Conservation (phyloP, 2,329 filamentous ascomycete genomes). For the Juglanconis sp. region DNA sequence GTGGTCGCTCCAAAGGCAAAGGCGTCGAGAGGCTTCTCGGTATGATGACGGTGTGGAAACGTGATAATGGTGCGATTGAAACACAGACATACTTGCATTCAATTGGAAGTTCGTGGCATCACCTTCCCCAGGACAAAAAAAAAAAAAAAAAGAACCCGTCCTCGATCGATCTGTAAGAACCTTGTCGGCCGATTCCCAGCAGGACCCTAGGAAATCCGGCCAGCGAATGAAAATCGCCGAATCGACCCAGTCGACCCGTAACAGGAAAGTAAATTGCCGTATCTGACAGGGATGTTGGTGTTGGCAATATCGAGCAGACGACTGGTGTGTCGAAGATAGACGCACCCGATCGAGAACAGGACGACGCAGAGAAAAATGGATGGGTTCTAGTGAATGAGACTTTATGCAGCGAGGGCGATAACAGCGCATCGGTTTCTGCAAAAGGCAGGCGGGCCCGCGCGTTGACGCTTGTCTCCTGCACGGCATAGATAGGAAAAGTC, state of each 20-base stretch:
- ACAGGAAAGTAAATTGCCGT: not conserved
- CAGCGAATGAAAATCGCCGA: not conserved
- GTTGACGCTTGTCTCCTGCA: not conserved
- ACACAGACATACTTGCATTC: too few relatives aligned
- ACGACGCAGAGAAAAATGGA: not conserved
- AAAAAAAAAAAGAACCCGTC: too few relatives aligned
- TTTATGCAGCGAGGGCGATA: not conserved
- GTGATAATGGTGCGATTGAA: too few relatives aligned
- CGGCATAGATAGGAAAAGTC: not conserved
- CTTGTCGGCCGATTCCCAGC: not conserved
- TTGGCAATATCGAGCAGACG: too few relatives aligned
- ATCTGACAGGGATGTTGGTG: not conserved
- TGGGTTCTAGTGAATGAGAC: not conserved
- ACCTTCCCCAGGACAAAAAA: too few relatives aligned
- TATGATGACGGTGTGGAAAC: too few relatives aligned
- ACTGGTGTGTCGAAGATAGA: too few relatives aligned
- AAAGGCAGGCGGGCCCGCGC: not conserved
- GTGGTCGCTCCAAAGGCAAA: too few relatives aligned
- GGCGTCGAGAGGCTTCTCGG: too few relatives aligned
- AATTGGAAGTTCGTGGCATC: too few relatives aligned
- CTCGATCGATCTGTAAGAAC: not conserved
- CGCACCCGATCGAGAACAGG: not conserved
- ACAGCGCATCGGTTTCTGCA: not conserved
- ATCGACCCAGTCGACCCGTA: not conserved
- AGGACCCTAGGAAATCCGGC: not conserved